A percentile compares a stretch with the other conserved stretches of the same genome.
These are phyloP conservation scores for Nyssa sinensis DNA, from an alignment of 148 eudicot genomes.

Conservation along the genomic window DNA sequence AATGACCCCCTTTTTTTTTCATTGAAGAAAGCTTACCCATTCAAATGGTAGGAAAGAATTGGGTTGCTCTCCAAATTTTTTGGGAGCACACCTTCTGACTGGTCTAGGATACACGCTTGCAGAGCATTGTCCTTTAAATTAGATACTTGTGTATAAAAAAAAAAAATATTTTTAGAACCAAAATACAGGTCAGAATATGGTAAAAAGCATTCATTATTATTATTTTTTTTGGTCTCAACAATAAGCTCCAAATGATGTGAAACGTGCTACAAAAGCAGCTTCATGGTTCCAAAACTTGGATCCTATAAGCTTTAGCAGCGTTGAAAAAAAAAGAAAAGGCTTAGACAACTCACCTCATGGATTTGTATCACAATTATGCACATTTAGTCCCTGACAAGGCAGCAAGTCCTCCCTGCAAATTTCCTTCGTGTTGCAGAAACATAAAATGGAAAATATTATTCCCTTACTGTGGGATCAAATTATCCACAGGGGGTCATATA, in stretches of 20 bases:
- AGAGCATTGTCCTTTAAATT: conserved; percentile 4
- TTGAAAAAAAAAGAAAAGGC: not conserved
- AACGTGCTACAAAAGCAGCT: not conserved
- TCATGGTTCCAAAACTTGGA: not conserved
- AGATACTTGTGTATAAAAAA: conserved; percentile 17
- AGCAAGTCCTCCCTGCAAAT: conserved; percentile 34
- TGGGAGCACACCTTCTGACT: not conserved
- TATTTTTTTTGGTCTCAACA: not conserved
- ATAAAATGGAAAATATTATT: not conserved
- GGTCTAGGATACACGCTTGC: conserved; percentile 3
- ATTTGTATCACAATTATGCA: conserved; percentile 19
- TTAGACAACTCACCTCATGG: conserved; percentile 34
- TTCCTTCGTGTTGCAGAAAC: conserved; percentile 26
- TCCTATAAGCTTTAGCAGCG: not conserved
- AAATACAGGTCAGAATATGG: not conserved
- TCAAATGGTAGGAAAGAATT: not conserved
- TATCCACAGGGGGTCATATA: not conserved
- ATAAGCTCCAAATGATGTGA: not conserved
- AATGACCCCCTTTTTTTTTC: not conserved
- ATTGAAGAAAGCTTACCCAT: not conserved
- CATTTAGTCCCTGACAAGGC: conserved; percentile 23
- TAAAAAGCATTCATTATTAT: not conserved
- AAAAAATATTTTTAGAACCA: conserved; percentile 7
- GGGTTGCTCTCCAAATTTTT: conserved; percentile 4
- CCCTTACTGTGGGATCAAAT: not conserved